Percentiles rank a stretch among this genome's conserved stretches.
Conservation (phyloP, 106 monocot genomes). For the Dendrobium huoshanense region DNA sequence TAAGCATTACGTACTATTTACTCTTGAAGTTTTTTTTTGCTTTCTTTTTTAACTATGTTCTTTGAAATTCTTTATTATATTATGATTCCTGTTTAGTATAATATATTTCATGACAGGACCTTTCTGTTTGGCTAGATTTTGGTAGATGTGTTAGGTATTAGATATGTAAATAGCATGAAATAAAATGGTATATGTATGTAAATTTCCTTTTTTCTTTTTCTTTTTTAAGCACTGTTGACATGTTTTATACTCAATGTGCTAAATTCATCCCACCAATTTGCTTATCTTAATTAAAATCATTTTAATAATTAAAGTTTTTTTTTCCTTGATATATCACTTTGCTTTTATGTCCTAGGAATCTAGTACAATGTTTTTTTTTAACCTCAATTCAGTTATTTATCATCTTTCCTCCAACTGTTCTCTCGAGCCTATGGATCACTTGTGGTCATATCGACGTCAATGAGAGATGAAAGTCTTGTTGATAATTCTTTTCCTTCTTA, state of each 20-base stretch:
- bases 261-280: not conserved
- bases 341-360: not conserved
- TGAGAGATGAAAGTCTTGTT: slow-evolving; percentile 10
- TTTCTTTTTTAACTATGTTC: not conserved
- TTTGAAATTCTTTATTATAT: not conserved
- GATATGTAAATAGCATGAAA: no score
- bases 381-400: not conserved
- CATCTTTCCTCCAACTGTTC: not conserved
- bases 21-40: not conserved
- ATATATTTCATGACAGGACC: not conserved
- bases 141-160: no score
- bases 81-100: not conserved
- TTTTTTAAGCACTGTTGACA: not conserved
- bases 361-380: not conserved
- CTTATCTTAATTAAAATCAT: not conserved
- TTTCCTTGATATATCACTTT: not conserved
- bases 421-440: slow-evolving; percentile 9
- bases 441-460: slow-evolving; percentile 13
- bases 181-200: no score
- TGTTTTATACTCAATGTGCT: not conserved
- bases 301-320: not conserved
- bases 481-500: slow-evolving; percentile 1
- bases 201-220: not conserved
- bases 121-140: not conserved
- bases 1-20: not conserved